Evolutionary conservation across 306 rosid genomes (phyloP), one percentile per base, ranked within the genome.

Genomic region (Carpinus viminea): DNA sequence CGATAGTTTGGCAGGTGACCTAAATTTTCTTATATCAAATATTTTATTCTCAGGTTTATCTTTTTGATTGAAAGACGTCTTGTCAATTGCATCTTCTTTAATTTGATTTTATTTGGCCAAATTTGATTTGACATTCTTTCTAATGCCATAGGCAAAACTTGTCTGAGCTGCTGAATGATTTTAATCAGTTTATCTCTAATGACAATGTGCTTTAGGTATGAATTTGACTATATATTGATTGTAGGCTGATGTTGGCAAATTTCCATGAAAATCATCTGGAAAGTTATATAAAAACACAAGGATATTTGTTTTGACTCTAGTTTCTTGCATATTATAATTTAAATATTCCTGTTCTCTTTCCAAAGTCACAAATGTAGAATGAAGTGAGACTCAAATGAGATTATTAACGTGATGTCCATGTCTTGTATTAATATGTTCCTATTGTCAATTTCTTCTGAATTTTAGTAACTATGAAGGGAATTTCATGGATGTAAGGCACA

Each of bases 1-100:
- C 99, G 68, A 96, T 90, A 72, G 97, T 93, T 52, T 96, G 97
- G 99, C 97, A 95, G 99, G 99, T 93, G 64, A 83, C 24, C 18
- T 5, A 78, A 43, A 54, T 73, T 54, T 84, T 68, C 77, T 70
- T 74, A 12, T 20, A 70, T 68, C 52, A 76, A 79, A 65, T 59
- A 64, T 59, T 72, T 54, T 66, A 46, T 46, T 69, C 43, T 41
- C 47, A 16, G 53, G 68, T 18, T 72, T 61, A 62, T 76, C 50
- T 57, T 66, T 12, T 71, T 66, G 9, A 48, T 69, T 28, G 45
- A 79, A 17, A 50, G 54, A 77, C 57, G 65, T 68, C 24, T 79
- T 18, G 64, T 16, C 71, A 47, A 48, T 81, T 77, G 21, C 28
- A 3, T 60, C 20, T 64, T 47, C 12, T 47, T 47, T 6, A 50